Evolutionary conservation across 1,284 basidiomycete species (phyloP).

Genomic region (Trichosporon inkin): DNA sequence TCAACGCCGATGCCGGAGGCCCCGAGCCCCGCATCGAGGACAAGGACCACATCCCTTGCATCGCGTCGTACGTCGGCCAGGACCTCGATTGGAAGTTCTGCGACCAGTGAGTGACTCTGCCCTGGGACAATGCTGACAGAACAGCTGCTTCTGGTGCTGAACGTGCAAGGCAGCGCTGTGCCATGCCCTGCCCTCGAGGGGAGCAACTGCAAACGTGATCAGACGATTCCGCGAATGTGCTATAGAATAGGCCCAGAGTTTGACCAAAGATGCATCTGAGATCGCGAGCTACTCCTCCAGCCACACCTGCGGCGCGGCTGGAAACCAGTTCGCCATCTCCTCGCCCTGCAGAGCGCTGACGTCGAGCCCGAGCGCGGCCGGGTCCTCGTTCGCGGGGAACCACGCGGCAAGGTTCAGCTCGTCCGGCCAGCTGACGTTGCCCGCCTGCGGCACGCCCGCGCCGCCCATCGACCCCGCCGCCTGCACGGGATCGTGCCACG

Average conservation of each 20-base stretch:
- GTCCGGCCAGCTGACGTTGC: slow-evolving; percentile 13
- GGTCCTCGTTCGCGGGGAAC: slow-evolving; percentile 18
- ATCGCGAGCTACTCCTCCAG: slow-evolving; percentile 10
- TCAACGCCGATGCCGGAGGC: slow-evolving; percentile 7
- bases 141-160: slow-evolving; percentile 7
- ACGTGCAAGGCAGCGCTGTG: neutral
- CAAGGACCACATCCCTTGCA: slow-evolving; percentile 4
- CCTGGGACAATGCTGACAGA: neutral
- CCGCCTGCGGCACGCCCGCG: neutral
- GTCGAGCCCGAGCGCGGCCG: slow-evolving; percentile 4
- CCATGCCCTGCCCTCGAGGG: neutral
- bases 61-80: slow-evolving; percentile 12
- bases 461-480: neutral
- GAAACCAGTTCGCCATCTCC: slow-evolving; percentile 25
- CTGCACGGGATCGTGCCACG: slow-evolving; percentile 22
- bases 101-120: neutral
- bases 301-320: slow-evolving; percentile 23
- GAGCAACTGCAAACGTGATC: neutral
- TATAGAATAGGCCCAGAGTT: neutral
- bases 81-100: slow-evolving; percentile 1
- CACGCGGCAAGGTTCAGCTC: slow-evolving; percentile 19
- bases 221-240: neutral
- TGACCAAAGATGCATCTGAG: neutral
- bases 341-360: slow-evolving; percentile 15
- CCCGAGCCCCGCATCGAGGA: neutral